Conservation (phyloP, 2,329 filamentous ascomycete species). For the Epicoccum sorghinum region DNA sequence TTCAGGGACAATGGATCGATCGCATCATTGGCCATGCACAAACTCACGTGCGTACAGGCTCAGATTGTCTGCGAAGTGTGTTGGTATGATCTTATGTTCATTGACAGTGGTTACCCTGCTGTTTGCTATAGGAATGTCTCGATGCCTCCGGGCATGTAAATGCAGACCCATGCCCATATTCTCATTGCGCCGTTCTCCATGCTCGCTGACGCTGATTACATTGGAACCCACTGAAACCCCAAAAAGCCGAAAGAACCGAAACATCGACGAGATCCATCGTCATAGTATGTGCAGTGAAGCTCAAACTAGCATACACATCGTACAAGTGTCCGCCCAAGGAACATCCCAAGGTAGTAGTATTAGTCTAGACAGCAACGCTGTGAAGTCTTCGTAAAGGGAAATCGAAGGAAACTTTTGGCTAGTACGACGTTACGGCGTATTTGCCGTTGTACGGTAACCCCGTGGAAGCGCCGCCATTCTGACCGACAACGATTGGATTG, state of each 20-base stretch:
- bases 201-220: neutral
- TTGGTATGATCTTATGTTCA: neutral
- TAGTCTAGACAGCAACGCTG: neutral
- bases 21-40: no score
- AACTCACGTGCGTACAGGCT: no score
- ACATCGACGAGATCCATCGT: neutral
- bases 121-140: constrained; percentile 4
- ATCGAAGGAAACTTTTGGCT: neutral
- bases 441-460: constrained; percentile 39
- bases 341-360: neutral
- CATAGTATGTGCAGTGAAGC: constrained; percentile 13
- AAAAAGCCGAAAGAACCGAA: neutral
- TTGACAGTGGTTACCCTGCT: constrained; percentile 11
- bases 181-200: neutral
- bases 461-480: constrained; percentile 27
- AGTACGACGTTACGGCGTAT: constrained; percentile 41
- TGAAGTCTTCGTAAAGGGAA: neutral
- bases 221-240: neutral
- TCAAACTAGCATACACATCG: constrained; percentile 5
- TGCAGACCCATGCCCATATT: constrained; percentile 11
- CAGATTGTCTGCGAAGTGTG: neutral
- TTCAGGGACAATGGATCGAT: no score
- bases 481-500: constrained; percentile 39
- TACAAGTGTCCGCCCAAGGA: neutral
- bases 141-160: constrained; percentile 11